Evolutionary conservation across 352 stramenopile species (phyloP).

Genomic region (Blastocystis sp.): DNA sequence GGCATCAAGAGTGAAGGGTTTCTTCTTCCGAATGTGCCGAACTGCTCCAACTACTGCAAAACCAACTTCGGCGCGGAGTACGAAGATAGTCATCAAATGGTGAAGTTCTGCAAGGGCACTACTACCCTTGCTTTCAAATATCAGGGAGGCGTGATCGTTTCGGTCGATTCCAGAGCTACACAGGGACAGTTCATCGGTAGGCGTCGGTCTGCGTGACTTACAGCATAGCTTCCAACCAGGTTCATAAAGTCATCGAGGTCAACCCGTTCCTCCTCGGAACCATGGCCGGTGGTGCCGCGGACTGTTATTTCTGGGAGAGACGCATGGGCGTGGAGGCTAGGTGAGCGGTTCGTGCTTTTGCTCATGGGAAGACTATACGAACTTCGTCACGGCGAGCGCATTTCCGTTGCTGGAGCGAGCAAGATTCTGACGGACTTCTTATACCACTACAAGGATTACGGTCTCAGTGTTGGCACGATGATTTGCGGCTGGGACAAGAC

Average conservation of each 20-base stretch:
- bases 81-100: slow-evolving; percentile 90
- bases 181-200: slow-evolving; percentile 94
- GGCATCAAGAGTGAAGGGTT: slow-evolving; percentile 1
- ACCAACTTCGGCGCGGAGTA: slow-evolving; percentile 95
- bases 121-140: slow-evolving; percentile 99
- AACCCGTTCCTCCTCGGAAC: slow-evolving; percentile 99
- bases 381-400: slow-evolving; percentile 97
- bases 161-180: slow-evolving; percentile 97
- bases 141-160: slow-evolving; percentile 94
- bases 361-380: slow-evolving; percentile 93
- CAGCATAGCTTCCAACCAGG: slow-evolving; percentile 88
- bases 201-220: not conserved
- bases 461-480: slow-evolving; percentile 96
- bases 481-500: slow-evolving; percentile 98
- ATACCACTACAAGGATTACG: slow-evolving; percentile 91
- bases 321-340: slow-evolving; percentile 85
- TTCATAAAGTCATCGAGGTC: slow-evolving; percentile 99
- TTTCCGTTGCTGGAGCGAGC: slow-evolving; percentile 95
- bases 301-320: slow-evolving; percentile 99
- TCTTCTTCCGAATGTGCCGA: slow-evolving; percentile 75
- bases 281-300: slow-evolving; percentile 95
- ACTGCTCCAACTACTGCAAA: slow-evolving; percentile 92
- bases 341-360: slow-evolving; percentile 80
- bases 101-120: slow-evolving; percentile 98
- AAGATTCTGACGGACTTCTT: slow-evolving; percentile 99